A percentile compares a stretch with the other conserved stretches of the same genome.
Evolutionary conservation across 371 early-diverging fungal species (phyloP).

Genomic region (Mortierella sp.): DNA sequence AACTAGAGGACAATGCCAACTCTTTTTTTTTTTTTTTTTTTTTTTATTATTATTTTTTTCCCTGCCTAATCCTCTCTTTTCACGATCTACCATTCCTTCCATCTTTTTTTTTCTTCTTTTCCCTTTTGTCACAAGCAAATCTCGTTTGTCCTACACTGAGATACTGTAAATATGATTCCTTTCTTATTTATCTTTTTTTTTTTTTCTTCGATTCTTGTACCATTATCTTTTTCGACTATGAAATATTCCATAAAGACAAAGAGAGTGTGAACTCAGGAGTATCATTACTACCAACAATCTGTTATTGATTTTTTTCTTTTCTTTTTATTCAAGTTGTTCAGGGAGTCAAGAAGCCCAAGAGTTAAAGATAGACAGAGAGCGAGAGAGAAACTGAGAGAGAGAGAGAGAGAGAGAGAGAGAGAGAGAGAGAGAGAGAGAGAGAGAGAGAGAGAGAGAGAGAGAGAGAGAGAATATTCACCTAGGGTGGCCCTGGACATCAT

Average conservation of each 20-base stretch:
- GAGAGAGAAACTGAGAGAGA: no score
- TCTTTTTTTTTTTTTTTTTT: no score
- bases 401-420: no score
- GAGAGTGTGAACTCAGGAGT: background rate
- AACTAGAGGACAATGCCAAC: conserved; percentile 15
- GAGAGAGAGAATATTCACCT: background rate
- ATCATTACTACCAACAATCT: no score
- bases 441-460: background rate
- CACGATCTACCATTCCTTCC: no score
- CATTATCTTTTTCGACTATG: background rate
- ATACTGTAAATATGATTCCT: background rate
- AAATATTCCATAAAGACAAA: background rate
- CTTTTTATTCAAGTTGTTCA: no score
- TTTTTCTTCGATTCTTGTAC: conserved; percentile 3
- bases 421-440: no score
- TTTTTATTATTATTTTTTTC: background rate
- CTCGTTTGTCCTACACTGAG: no score
- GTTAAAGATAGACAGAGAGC: no score
- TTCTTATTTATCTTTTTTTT: background rate
- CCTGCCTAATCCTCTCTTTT: no score
- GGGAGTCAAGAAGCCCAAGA: no score
- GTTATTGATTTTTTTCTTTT: background rate
- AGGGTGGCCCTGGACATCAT: background rate
- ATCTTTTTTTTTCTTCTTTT: background rate
- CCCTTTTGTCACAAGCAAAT: background rate